Evolutionary conservation across 2,329 filamentous ascomycete species (phyloP).

Genomic region (Mycosphaerella sp.): DNA sequence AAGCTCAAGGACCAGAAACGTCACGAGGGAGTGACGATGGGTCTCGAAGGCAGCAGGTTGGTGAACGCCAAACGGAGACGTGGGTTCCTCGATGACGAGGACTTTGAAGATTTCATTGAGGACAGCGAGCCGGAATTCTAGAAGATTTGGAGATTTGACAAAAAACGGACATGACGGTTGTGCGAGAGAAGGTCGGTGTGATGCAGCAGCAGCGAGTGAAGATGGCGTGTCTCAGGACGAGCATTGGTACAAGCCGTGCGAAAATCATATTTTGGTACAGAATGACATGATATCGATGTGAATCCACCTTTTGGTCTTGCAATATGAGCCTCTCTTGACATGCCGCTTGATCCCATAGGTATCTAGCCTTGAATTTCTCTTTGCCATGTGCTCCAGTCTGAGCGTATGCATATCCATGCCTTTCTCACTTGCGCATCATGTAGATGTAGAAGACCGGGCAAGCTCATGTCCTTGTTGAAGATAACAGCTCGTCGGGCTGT

Average conservation of each 20-base stretch:
- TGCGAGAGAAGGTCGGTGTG: not conserved
- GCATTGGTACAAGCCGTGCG: not conserved
- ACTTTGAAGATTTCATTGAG: constrained; percentile 39
- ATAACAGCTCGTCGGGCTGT: too few relatives aligned
- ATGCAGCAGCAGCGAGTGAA: not conserved
- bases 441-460: too few relatives aligned
- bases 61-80: constrained; percentile 47
- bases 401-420: too few relatives aligned
- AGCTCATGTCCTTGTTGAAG: too few relatives aligned
- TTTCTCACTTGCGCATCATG: too few relatives aligned
- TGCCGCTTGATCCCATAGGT: too few relatives aligned
- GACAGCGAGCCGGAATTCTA: constrained; percentile 20
- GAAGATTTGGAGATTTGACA: not conserved
- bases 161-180: not conserved
- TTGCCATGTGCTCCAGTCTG: too few relatives aligned
- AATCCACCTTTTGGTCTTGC: too few relatives aligned
- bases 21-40: constrained; percentile 48
- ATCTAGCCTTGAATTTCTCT: too few relatives aligned
- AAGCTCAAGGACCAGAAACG: constrained; percentile 47
- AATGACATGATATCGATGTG: too few relatives aligned
- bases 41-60: constrained; percentile 47
- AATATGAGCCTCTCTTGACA: too few relatives aligned
- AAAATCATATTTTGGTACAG: too few relatives aligned
- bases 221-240: not conserved
- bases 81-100: constrained; percentile 48